Evolutionary conservation across 73 alveolate species (phyloP).

Genomic region (Tetrahymena malaccensis): DNA sequence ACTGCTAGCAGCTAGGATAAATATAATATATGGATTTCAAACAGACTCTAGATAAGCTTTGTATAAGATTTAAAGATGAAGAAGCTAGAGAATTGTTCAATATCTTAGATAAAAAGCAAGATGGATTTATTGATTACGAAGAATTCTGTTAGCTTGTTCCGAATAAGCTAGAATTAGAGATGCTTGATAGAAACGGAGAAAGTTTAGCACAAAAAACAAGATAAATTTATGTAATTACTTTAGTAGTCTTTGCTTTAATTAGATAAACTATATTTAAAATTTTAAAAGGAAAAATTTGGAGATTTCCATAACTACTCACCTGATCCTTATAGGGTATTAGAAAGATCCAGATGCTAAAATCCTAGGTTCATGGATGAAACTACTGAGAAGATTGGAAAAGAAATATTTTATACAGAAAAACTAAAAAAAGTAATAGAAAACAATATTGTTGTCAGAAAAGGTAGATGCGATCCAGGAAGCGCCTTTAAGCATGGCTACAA

Average conservation of each 20-base stretch:
- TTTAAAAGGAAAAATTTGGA: background rate
- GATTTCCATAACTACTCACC: background rate
- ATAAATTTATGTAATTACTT: background rate
- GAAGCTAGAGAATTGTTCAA: background rate
- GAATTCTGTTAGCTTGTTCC: background rate
- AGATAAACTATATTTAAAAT: background rate
- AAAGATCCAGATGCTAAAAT: background rate
- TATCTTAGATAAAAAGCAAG: background rate
- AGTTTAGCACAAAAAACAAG: background rate
- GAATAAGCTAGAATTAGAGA: background rate
- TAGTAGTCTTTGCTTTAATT: background rate
- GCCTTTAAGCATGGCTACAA: background rate
- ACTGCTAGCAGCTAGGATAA: background rate
- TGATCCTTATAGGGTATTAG: background rate
- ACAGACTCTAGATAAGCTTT: background rate
- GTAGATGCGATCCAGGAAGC: background rate
- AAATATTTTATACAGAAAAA: background rate
- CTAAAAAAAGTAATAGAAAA: background rate
- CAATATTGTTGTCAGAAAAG: background rate
- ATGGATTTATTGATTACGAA: background rate
- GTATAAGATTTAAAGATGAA: background rate
- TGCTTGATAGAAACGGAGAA: background rate
- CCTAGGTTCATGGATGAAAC: background rate
- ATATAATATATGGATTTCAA: background rate
- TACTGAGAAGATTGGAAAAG: background rate